phyloP scores from a whole-genome alignment of 139 green algal species.

The Raphidocelis subcapitata region DNA sequence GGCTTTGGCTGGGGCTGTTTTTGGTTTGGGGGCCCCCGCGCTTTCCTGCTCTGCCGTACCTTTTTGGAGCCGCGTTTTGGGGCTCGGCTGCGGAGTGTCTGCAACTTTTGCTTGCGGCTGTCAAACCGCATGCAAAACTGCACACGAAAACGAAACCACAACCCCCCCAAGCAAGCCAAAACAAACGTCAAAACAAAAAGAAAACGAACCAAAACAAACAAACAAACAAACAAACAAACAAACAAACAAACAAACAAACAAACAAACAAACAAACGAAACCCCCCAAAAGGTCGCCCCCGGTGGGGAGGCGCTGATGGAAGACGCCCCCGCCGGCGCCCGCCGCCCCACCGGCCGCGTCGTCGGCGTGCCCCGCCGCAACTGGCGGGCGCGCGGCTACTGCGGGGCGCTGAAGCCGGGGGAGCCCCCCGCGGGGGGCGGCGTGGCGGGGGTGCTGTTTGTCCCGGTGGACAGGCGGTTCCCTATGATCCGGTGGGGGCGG shows the following conservation, averaged over 20 bases:
- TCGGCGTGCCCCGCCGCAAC: constrained; percentile 78
- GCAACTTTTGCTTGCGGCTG: too few relatives aligned
- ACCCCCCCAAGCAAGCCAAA: too few relatives aligned
- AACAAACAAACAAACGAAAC: not conserved
- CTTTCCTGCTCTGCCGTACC: not conserved
- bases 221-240: not conserved
- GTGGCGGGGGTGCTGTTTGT: constrained; percentile 65
- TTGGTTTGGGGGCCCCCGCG: not conserved
- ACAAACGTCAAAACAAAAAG: too few relatives aligned
- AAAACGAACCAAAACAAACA: too few relatives aligned
- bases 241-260: not conserved
- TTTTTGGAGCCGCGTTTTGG: too few relatives aligned
- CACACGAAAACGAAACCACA: too few relatives aligned
- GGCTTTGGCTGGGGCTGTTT: too few relatives aligned
- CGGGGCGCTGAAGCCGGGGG: constrained; percentile 56
- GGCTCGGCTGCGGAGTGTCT: too few relatives aligned
- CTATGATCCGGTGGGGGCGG: constrained; percentile 77
- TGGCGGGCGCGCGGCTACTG: constrained; percentile 82
- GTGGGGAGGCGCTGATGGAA: too few relatives aligned
- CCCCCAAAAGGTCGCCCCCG: not conserved
- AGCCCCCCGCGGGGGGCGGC: constrained; percentile 9
- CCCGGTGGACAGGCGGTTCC: constrained; percentile 77
- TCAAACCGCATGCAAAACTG: too few relatives aligned
- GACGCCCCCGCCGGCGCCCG: too few relatives aligned
- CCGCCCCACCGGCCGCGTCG: constrained; percentile 68